Evolutionary conservation across 2,329 filamentous ascomycete genomes (phyloP).

Genomic region (Penicillium digitatum): DNA sequence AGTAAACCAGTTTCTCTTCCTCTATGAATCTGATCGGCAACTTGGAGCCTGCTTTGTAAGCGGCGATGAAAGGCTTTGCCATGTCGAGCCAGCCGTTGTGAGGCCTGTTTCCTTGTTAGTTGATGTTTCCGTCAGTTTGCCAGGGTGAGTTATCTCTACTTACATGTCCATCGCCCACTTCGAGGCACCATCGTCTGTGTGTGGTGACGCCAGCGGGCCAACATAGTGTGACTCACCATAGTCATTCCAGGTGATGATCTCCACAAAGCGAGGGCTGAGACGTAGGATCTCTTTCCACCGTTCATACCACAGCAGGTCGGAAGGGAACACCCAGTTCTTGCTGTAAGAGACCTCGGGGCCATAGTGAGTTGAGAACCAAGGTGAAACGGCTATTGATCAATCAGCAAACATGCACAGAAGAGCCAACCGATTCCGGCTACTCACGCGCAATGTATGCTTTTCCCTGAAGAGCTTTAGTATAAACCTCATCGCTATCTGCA

Average conservation of each 20-base stretch:
- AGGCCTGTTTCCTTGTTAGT: conserved; percentile 34
- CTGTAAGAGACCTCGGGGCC: conserved; percentile 44
- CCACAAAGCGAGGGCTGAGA: conserved; percentile 47
- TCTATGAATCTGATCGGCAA: conserved; percentile 38
- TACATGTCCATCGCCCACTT: conserved; percentile 52
- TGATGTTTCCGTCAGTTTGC: neutral
- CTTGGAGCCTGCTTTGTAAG: conserved; percentile 48
- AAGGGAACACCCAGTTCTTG: conserved; percentile 53
- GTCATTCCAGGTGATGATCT: conserved; percentile 50
- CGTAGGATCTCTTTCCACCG: conserved; percentile 44
- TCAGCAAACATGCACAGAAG: neutral
- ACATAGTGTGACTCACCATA: conserved; percentile 57
- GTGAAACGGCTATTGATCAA: conserved; percentile 36
- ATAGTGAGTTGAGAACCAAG: conserved; percentile 53
- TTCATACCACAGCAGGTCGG: conserved; percentile 45
- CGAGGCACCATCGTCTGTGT: conserved; percentile 40
- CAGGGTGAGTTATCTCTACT: conserved; percentile 12
- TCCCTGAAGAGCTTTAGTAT: conserved; percentile 29
- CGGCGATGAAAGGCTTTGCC: conserved; percentile 52
- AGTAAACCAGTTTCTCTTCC: conserved; percentile 52
- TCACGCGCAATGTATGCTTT: conserved; percentile 51
- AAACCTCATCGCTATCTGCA: conserved; percentile 35
- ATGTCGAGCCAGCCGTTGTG: conserved; percentile 54
- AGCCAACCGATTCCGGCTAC: conserved; percentile 13
- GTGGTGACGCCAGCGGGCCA: conserved; percentile 45